Evolutionary conservation across 345 rosid genomes (phyloP).

Genomic region (Kandelia obovata): DNA sequence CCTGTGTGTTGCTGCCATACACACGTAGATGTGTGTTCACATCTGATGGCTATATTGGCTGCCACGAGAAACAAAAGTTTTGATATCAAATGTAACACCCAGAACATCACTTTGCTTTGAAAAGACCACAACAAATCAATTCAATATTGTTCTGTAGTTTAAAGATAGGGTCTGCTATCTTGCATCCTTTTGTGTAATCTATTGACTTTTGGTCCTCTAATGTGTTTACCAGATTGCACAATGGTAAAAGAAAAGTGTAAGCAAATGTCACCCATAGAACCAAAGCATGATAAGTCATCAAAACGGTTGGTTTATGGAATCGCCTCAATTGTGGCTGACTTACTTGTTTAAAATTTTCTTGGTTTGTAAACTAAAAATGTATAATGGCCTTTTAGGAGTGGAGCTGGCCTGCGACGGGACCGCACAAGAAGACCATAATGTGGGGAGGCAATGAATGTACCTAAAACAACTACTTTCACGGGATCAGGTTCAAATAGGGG

Average conservation of each 20-base stretch:
- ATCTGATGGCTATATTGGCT: too few relatives aligned
- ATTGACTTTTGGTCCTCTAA: constrained; percentile 8
- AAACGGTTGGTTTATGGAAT: constrained; percentile 8
- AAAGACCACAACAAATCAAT: neutral
- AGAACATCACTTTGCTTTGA: neutral
- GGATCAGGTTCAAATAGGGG: constrained; percentile 4
- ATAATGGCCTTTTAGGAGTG: too few relatives aligned
- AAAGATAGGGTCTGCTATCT: neutral
- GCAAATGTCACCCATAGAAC: constrained; percentile 15
- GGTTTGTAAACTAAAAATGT: too few relatives aligned
- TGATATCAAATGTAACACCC: too few relatives aligned
- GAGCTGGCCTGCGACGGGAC: too few relatives aligned
- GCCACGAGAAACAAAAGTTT: too few relatives aligned
- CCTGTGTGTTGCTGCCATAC: too few relatives aligned
- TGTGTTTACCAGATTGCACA: constrained; percentile 32
- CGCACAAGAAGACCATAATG: neutral
- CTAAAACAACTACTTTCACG: neutral
- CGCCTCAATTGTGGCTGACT: too few relatives aligned
- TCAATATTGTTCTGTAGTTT: too few relatives aligned
- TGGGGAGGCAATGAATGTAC: too few relatives aligned
- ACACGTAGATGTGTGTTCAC: too few relatives aligned
- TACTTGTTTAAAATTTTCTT: too few relatives aligned
- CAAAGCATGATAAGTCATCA: constrained; percentile 21
- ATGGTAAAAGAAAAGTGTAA: constrained; percentile 22
- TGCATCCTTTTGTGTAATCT: constrained; percentile 2